These are phyloP conservation scores for Metschnikowia hibisci DNA, from an alignment of 805 yeast genomes.

Conservation along the genomic window DNA sequence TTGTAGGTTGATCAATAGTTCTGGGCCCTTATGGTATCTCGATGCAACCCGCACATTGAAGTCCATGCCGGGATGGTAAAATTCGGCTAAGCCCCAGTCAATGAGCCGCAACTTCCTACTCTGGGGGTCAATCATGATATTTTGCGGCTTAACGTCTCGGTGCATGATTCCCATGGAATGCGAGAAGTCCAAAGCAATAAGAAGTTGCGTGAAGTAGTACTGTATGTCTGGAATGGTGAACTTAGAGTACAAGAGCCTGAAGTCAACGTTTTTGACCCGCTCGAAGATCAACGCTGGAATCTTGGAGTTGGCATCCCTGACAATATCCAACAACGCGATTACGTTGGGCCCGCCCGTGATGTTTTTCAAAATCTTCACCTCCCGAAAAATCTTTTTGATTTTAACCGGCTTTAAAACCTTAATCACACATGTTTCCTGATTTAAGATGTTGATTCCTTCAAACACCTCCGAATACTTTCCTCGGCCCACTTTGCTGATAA, in stretches of 20 bases:
- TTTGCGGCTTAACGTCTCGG: constrained; percentile 93
- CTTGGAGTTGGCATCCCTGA: constrained; percentile 71
- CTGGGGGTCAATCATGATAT: constrained; percentile 88
- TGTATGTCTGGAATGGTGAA: constrained; percentile 73
- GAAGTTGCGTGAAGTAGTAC: constrained; percentile 74
- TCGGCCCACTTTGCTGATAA: constrained; percentile 79
- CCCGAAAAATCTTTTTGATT: constrained; percentile 85
- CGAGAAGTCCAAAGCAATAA: constrained; percentile 81
- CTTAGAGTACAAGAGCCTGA: constrained; percentile 74
- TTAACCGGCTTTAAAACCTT: constrained; percentile 92
- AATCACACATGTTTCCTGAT: constrained; percentile 65
- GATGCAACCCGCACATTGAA: constrained; percentile 94
- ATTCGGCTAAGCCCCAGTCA: constrained; percentile 96
- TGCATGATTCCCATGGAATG: constrained; percentile 97
- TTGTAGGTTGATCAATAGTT: constrained; percentile 76
- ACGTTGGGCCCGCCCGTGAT: constrained; percentile 82
- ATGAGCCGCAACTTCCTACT: constrained; percentile 69
- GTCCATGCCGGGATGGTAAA: constrained; percentile 83
- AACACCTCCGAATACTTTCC: constrained; percentile 97
- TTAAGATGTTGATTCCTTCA: constrained; percentile 69
- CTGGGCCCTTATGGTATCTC: constrained; percentile 91
- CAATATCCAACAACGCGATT: constrained; percentile 72
- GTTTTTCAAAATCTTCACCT: constrained; percentile 82
- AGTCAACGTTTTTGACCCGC: constrained; percentile 77
- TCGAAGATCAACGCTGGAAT: constrained; percentile 89